Conservation (phyloP, 2,329 filamentous ascomycete species). For the Aspergillus terreus region DNA sequence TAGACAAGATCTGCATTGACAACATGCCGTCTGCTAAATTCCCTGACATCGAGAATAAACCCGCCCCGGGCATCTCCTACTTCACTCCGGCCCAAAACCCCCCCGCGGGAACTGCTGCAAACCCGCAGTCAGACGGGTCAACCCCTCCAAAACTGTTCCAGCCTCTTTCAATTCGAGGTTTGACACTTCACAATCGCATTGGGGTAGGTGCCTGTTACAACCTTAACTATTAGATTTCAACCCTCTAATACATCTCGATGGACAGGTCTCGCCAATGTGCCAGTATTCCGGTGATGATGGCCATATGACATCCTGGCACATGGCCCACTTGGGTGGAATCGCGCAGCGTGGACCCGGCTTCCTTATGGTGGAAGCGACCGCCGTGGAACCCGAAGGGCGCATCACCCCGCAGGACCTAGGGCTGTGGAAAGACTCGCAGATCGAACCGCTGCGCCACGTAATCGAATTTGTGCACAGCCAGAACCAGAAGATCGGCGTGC, state of each 20-base stretch:
- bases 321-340: conserved; percentile 77
- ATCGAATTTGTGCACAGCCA: conserved; percentile 79
- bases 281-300: conserved; percentile 68
- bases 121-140: conserved; percentile 40
- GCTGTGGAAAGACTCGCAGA: conserved; percentile 80
- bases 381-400: conserved; percentile 70
- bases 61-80: conserved; percentile 40
- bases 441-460: conserved; percentile 62
- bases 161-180: conserved; percentile 55
- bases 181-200: conserved; percentile 53
- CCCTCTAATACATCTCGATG: not conserved
- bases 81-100: conserved; percentile 37
- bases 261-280: conserved; percentile 52
- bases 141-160: conserved; percentile 55
- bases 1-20: not conserved
- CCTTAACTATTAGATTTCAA: not conserved
- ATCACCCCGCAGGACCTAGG: conserved; percentile 64
- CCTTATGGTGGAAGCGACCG: conserved; percentile 74
- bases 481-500: conserved; percentile 70
- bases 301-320: conserved; percentile 74
- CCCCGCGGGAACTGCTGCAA: conserved; percentile 35
- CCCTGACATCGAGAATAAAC: conserved; percentile 32
- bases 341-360: conserved; percentile 70
- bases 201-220: conserved; percentile 5
- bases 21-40: conserved; percentile 4